Percentiles rank a stretch among this genome's conserved stretches.
These are phyloP conservation scores for Aegilops umbellulata DNA, from an alignment of 176 grass and related monocot species.

Conservation along the genomic window DNA sequence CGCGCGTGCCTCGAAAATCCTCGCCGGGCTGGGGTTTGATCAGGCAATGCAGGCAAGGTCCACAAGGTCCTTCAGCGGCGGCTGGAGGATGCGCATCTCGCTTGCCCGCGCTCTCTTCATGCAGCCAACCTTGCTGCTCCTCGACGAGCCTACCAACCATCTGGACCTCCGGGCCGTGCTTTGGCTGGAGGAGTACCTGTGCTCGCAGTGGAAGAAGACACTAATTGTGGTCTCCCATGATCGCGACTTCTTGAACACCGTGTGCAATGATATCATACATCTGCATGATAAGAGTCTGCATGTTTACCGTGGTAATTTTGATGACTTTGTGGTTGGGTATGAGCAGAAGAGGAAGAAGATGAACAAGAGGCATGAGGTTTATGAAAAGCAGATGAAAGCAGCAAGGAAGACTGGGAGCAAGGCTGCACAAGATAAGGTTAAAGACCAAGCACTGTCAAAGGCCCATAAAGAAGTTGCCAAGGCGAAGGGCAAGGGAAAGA, in stretches of 20 bases:
- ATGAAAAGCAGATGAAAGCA: conserved; percentile 47
- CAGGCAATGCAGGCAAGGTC: background rate
- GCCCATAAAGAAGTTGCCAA: background rate
- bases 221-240: conserved; percentile 65
- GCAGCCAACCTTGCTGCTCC: conserved; percentile 61
- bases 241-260: conserved; percentile 64
- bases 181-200: conserved; percentile 66
- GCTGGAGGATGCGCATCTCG: conserved; percentile 9
- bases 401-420: conserved; percentile 33
- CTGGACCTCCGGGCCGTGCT: conserved; percentile 68
- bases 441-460: background rate
- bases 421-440: background rate
- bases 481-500: background rate
- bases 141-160: conserved; percentile 67
- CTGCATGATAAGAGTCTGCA: conserved; percentile 23
- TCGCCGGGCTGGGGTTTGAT: conserved; percentile 61
- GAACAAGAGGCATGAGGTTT: conserved; percentile 46
- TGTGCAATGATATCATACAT: conserved; percentile 63
- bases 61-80: background rate
- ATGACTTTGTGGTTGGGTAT: conserved; percentile 56
- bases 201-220: conserved; percentile 59
- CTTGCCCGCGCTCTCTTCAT: conserved; percentile 61
- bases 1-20: conserved; percentile 52
- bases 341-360: conserved; percentile 56
- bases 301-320: conserved; percentile 67